Evolutionary conservation across 2,329 filamentous ascomycete genomes (phyloP).

Genomic region (Sphaerulina populicola): DNA sequence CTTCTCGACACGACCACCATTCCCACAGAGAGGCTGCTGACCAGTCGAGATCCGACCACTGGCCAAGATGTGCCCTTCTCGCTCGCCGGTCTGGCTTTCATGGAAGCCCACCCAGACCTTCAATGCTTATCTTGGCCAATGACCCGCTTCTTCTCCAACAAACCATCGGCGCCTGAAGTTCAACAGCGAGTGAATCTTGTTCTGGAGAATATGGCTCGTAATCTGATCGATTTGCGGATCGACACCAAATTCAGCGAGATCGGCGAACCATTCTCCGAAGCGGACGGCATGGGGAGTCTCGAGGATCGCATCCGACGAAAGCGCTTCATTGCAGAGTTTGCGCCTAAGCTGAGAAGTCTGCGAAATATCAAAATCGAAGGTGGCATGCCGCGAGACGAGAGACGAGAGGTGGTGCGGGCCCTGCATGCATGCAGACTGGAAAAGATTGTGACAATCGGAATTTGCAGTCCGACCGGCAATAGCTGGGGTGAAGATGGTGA

Average conservation of each 20-base stretch:
- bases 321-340: constrained; percentile 39
- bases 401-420: constrained; percentile 39
- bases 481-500: constrained; percentile 37
- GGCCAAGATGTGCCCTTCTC: background rate
- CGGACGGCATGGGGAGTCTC: background rate
- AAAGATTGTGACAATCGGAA: constrained; percentile 42
- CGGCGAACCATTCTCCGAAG: constrained; percentile 21
- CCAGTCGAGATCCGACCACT: background rate
- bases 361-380: constrained; percentile 42
- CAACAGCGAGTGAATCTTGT: constrained; percentile 25
- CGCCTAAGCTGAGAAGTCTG: constrained; percentile 36
- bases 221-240: constrained; percentile 37
- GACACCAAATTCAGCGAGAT: constrained; percentile 29
- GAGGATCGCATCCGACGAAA: constrained; percentile 20
- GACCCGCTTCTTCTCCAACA: constrained; percentile 38
- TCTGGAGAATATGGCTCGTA: constrained; percentile 35
- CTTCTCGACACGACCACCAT: constrained; percentile 25
- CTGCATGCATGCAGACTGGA: constrained; percentile 36
- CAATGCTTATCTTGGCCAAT: constrained; percentile 42
- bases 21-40: background rate
- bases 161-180: constrained; percentile 23
- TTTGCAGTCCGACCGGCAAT: constrained; percentile 39
- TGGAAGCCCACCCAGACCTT: constrained; percentile 39
- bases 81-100: constrained; percentile 31
- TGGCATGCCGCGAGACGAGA: constrained; percentile 41